Evolutionary conservation across 2,329 filamentous ascomycete species (phyloP).

Genomic region (Colletotrichum orbiculare): DNA sequence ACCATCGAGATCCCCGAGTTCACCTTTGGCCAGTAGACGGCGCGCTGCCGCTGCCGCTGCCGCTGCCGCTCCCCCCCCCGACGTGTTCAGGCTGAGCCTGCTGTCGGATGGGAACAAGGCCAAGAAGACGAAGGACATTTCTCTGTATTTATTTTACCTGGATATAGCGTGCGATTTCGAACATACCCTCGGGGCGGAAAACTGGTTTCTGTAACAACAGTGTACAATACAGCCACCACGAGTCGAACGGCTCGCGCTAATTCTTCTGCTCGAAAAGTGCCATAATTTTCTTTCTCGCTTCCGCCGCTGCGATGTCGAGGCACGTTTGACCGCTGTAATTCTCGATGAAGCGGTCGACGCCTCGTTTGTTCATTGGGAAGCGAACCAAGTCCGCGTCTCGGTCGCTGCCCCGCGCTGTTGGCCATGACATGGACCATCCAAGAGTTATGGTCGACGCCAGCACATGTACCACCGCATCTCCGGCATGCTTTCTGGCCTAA

Average conservation of each 20-base stretch:
- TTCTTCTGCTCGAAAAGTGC: constrained; percentile 5
- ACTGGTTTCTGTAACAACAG: constrained; percentile 9
- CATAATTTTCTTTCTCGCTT: neutral
- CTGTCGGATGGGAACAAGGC: no score
- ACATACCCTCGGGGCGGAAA: neutral
- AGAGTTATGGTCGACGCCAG: neutral
- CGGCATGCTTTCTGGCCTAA: neutral
- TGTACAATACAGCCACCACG: neutral
- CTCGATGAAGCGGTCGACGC: neutral
- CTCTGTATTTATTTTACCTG: constrained; percentile 11
- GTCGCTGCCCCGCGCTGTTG: neutral
- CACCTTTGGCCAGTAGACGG: constrained; percentile 22
- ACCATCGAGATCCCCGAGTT: constrained; percentile 33
- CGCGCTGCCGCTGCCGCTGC: no score
- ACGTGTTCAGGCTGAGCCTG: neutral
- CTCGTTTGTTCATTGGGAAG: neutral
- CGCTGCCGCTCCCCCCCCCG: neutral
- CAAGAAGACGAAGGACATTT: neutral
- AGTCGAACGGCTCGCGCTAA: neutral
- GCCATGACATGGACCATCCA: no score
- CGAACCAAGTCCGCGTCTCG: neutral
- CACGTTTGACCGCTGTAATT: neutral
- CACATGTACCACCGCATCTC: neutral
- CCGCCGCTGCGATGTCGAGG: constrained; percentile 1
- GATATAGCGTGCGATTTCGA: constrained; percentile 11